phyloP scores from a whole-genome alignment of 1,284 basidiomycete species.

The Moesziomyces antarcticus region DNA sequence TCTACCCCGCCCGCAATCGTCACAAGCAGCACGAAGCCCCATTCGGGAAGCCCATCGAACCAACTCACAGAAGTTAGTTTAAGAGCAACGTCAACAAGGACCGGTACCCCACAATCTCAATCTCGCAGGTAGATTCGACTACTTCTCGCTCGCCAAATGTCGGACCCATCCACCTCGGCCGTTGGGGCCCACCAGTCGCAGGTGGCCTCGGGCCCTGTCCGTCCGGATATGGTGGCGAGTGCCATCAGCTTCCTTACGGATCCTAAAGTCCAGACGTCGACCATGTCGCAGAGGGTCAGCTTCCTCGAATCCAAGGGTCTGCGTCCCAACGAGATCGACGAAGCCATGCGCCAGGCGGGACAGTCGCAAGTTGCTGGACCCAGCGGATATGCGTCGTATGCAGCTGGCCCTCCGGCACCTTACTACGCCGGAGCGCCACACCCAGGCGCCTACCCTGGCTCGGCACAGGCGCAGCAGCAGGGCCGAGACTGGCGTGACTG shows the following conservation, averaged over 20 bases:
- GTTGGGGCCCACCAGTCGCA: conserved; percentile 31
- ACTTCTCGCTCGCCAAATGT: conserved; percentile 20
- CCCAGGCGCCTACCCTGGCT: conserved; percentile 10
- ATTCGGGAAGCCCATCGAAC: too few relatives aligned
- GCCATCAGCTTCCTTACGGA: conserved; percentile 65
- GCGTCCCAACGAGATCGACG: conserved; percentile 84
- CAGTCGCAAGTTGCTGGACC: conserved; percentile 26
- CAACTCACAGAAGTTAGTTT: too few relatives aligned
- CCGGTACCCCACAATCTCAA: background rate
- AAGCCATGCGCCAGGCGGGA: conserved; percentile 75
- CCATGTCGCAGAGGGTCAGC: conserved; percentile 84
- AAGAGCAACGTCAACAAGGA: background rate
- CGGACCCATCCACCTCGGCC: conserved; percentile 47
- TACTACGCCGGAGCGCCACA: conserved; percentile 44
- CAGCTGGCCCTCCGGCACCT: conserved; percentile 30
- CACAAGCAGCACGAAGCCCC: too few relatives aligned
- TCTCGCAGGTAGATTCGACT: background rate
- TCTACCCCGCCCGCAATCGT: too few relatives aligned
- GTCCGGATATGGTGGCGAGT: conserved; percentile 61
- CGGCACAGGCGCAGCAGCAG: conserved; percentile 39
- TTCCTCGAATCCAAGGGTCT: conserved; percentile 96
- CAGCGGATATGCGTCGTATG: conserved; percentile 30
- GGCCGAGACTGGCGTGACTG: conserved; percentile 64
- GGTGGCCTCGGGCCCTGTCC: conserved; percentile 29
- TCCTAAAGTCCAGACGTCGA: conserved; percentile 75